phyloP scores from a whole-genome alignment of 345 rosid genomes.

The Eucalyptus cloeziana region DNA sequence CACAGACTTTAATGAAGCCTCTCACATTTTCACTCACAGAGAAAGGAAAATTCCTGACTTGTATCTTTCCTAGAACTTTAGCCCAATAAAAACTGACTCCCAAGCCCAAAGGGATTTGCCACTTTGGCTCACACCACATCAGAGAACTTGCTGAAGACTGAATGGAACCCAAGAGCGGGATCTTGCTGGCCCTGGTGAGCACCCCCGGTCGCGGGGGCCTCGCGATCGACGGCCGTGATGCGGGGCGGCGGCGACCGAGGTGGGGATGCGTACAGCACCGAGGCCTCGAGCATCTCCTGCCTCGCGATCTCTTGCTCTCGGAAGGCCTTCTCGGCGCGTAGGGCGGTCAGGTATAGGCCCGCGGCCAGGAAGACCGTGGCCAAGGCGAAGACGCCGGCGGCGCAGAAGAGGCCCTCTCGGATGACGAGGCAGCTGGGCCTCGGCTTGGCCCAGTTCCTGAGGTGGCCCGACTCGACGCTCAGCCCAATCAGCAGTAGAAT shows the following conservation, averaged over 20 bases:
- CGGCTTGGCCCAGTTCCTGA: slow-evolving; percentile 68
- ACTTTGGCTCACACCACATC: background rate
- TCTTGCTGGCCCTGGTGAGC: background rate
- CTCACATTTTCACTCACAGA: background rate
- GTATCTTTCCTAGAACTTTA: background rate
- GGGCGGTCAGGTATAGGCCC: slow-evolving; percentile 61
- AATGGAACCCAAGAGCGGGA: background rate
- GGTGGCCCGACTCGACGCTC: slow-evolving; percentile 88
- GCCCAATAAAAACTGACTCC: background rate
- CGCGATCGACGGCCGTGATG: slow-evolving; percentile 39
- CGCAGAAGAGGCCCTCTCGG: slow-evolving; percentile 67
- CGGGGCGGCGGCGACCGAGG: slow-evolving; percentile 32
- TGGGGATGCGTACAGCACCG: slow-evolving; percentile 52
- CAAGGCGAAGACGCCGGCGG: slow-evolving; percentile 66
- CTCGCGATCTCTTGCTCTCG: slow-evolving; percentile 31
- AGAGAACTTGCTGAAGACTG: slow-evolving; percentile 10
- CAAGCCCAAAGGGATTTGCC: background rate
- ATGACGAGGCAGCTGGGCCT: slow-evolving; percentile 50
- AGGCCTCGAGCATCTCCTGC: slow-evolving; percentile 44
- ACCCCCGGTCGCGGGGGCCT: slow-evolving; percentile 37
- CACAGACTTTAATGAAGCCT: background rate
- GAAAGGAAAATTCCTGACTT: background rate
- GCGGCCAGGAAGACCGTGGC: slow-evolving; percentile 56
- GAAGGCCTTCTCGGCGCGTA: slow-evolving; percentile 50
- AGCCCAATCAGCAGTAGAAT: slow-evolving; percentile 62